Evolutionary conservation across 352 stramenopile genomes (phyloP), one percentile per base, ranked within the genome.

Genomic region (Phytophthora hibernalis): DNA sequence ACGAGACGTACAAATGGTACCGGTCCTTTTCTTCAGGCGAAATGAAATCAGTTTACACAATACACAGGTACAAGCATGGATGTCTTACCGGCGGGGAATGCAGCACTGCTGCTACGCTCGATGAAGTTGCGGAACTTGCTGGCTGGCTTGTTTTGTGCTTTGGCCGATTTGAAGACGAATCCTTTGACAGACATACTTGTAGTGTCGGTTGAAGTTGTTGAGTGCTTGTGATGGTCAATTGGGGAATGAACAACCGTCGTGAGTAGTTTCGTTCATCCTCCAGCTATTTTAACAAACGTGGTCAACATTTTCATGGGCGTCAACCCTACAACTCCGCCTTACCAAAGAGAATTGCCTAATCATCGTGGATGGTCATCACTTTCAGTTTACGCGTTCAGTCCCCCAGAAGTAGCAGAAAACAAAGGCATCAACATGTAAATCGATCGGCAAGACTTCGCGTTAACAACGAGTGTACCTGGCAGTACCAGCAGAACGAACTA

Each of bases 1-100:
- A 83, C 22, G 88, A 92, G 8, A 98, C 78, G 74, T 97, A 97
- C 15, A 98, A 70, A 73, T 98, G 91, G 68, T 98, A 82, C 5
- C 71, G 61, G 30, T 69, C 40, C 33, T 79, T 75, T 35, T 77
- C 69, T 76, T 37, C 18, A 33, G 31, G 3, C 4, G 60, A 40
- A 7, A 13, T n/a, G 7, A 40, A 15, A 43, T 44, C 12, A 44
- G 30, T 40, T 24, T 38, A 20, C 13, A 38, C 10, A 28, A 18
- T 20, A 16, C 12, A 13, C 28, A 33, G 8, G 5, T 12, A 2
- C 28, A 24, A 49, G 3, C 13, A 47, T 55, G 26, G n/a, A 22
- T 26, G 13, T 31, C 30, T 40, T 55, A 78, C 70, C 70, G 42
- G 66, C 58, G 22, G 66, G 66, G 20, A 79, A 79, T 10, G 38